Base-by-base conservation (phyloP, 2,329 filamentous ascomycete genomes). In the Apiospora kogelbergensis region DNA sequence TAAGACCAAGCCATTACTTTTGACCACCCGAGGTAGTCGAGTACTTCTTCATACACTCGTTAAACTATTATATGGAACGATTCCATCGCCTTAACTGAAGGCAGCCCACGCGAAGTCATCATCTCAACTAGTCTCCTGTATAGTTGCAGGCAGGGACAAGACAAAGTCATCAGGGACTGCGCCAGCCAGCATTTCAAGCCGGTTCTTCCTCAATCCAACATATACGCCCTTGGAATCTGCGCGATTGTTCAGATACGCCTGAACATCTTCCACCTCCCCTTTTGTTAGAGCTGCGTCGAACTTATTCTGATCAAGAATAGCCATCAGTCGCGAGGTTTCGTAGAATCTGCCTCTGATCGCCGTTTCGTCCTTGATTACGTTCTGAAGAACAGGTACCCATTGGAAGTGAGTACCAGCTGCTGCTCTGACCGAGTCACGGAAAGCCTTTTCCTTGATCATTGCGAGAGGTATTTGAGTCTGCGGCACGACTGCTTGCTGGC, bases 301-400 rank as follows among this genome's bases (percentile, higher is more conserved):
- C 6, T 76, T 77, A 1, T 73, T 74, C 11, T 80, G 79, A 48
- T 85, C 80, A 67, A 88, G 78, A 68, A 88, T 82, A 20, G 82
- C 81, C 77, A 87, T 84, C 44, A 89, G 80, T 69, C 82, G 81
- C 69, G 83, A 78, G n/a, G 85, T 85, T 20, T 87, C 84, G 78
- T 89, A 89, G 78, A 89, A 89, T n/a, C 87, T 81, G 66, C 87
- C 87, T 69, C 82, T 81, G 66, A 89, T 81, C 26, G 81, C 80
- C 17, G 76, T 74, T 73, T 88, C 86, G 41, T 66, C 68, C 65
- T 79, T 78, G 7, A 74, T 70, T 40, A 74, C 73, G 46, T 76
- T 73, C 33, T 68, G 68, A 2, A 41, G 7, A 1, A 78, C 63
- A 1, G 71, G 71, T 15, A 75, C 69, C 81, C 81, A 83, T 46